Evolutionary conservation across 192 early-diverging fungal genomes (phyloP), one percentile per base, ranked within the genome.

Genomic region (Coemansia sp.): DNA sequence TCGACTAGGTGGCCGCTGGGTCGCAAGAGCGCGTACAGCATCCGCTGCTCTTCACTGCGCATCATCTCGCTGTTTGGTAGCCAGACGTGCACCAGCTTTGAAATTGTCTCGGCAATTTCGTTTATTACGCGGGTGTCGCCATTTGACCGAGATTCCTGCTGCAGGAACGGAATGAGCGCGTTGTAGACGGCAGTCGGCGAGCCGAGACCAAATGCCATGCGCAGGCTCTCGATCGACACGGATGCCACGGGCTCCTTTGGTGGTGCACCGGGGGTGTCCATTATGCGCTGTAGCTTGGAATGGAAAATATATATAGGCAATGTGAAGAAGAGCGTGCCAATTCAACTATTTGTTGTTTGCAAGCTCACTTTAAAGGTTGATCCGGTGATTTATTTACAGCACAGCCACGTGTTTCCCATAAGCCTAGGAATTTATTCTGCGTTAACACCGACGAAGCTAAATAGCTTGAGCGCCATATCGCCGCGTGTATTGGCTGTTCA

Each of bases 21-120:
- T 5, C 62, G 73, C 42, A 75, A 49, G 21, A 75, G 43, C 32
- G 38, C 22, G 22, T 75, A 69, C 51, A 75, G 30, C n/a, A 64
- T 27, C 3, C 29, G 39, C 30, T 68, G 53, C 31, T 65, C 66
- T 45, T 60, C 57, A n/a, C 34, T 19, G 31, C 52, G 40, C 65
- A 75, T 68, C 14, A 58, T 34, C 22, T 56, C 49, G 62, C 66
- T 64, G 20, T 53, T 65, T 36, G 64, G 66, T 40, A 75, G 61
- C 73, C 73, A 75, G 6, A 52, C 44, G 40, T 58, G 56, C 14
- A 75, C 40, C 6, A 75, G 62, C 42, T 36, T 58, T 11, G 59
- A 50, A 6, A 62, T 28, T 1, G 60, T 47, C 48, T 56, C 40
- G 0, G 64, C 36, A 21, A 74, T 66, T 22, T 74, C 70, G 47